phyloP scores from a whole-genome alignment of 441 rosid genomes.

The Jatropha podagrica region DNA sequence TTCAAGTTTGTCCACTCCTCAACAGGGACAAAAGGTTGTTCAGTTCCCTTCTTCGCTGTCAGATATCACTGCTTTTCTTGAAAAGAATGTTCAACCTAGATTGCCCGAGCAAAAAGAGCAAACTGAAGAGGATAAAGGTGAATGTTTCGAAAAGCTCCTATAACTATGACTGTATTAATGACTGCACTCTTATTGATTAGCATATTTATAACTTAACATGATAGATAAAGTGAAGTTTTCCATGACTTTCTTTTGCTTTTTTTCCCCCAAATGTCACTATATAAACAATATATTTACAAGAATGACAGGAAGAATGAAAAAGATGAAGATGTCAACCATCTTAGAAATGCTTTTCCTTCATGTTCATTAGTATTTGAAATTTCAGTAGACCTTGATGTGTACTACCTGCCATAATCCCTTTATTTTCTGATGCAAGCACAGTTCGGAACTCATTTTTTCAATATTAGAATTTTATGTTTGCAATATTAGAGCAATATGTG shows the following conservation, averaged over 20 bases:
- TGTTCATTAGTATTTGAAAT: background rate
- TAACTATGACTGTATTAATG: background rate
- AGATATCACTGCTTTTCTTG: slow-evolving; percentile 22
- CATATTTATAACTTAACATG: background rate
- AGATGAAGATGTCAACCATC: background rate
- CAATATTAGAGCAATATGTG: background rate
- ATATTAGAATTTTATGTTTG: background rate
- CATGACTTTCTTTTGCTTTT: background rate
- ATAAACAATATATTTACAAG: background rate
- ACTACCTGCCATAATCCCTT: background rate
- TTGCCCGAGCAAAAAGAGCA: slow-evolving; percentile 12
- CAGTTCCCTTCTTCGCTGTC: slow-evolving; percentile 15
- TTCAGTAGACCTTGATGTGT: background rate
- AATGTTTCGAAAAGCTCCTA: slow-evolving; percentile 6
- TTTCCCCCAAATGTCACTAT: background rate
- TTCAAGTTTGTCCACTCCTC: slow-evolving; percentile 6
- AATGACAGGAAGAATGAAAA: background rate
- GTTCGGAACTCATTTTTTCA: background rate
- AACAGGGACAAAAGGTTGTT: slow-evolving; percentile 20
- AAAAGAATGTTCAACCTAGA: slow-evolving; percentile 24
- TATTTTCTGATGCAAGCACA: background rate
- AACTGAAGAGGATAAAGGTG: slow-evolving; percentile 26
- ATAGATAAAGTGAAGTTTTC: background rate
- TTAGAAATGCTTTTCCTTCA: background rate
- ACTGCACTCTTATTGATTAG: background rate